phyloP scores from a whole-genome alignment of 371 early-diverging fungal genomes.

The Nematocida minor region DNA sequence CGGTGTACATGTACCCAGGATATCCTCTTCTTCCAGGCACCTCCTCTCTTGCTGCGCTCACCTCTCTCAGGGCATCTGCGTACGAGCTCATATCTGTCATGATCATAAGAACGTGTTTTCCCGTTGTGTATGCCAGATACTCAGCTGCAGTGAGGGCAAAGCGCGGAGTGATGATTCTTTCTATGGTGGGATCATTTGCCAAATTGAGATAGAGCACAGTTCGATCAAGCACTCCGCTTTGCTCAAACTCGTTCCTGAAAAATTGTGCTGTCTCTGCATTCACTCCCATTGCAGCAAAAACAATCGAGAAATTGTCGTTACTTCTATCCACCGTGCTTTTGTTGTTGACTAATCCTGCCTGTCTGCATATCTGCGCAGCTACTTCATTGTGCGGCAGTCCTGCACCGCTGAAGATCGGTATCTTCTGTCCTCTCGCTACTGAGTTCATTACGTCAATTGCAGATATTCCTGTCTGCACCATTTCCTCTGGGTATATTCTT shows the following conservation, averaged over 20 bases:
- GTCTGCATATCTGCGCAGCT: slow-evolving; percentile 99
- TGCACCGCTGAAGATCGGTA: slow-evolving; percentile 98
- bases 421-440: slow-evolving; percentile 99
- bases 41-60: slow-evolving; percentile 98
- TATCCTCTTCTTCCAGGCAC: slow-evolving; percentile 99
- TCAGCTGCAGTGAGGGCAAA: slow-evolving; percentile 97
- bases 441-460: slow-evolving; percentile 99
- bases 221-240: slow-evolving; percentile 95
- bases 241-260: slow-evolving; percentile 98
- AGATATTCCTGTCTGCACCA: slow-evolving; percentile 99
- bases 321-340: slow-evolving; percentile 92
- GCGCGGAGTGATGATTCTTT: slow-evolving; percentile 99
- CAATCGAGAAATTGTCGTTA: slow-evolving; percentile 98
- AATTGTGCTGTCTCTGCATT: slow-evolving; percentile 99
- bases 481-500: slow-evolving; percentile 98
- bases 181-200: slow-evolving; percentile 99
- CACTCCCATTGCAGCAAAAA: slow-evolving; percentile 99
- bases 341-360: slow-evolving; percentile 92
- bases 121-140: slow-evolving; percentile 97
- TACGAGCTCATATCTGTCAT: slow-evolving; percentile 99
- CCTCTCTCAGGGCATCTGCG: slow-evolving; percentile 98
- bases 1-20: slow-evolving; percentile 99
- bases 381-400: slow-evolving; percentile 99
- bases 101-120: slow-evolving; percentile 98
- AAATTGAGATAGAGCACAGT: slow-evolving; percentile 96